A percentile compares a stretch with the other conserved stretches of the same genome.
These are phyloP conservation scores for Mycena sp. DNA, from an alignment of 1,284 basidiomycete genomes.

Conservation along the genomic window DNA sequence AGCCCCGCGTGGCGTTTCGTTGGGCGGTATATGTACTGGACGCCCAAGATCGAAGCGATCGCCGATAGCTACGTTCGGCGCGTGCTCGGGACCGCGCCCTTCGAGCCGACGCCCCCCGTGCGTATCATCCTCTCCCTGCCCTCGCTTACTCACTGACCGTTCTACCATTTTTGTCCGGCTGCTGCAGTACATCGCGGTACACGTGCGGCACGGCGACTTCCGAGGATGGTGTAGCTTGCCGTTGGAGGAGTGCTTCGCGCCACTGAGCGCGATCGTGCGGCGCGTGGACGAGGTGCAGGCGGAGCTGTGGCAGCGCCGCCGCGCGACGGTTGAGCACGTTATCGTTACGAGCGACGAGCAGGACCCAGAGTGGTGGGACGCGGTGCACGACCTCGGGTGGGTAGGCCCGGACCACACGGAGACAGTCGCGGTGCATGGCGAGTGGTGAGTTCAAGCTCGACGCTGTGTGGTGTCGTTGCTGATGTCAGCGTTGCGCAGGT, in stretches of 20 bases:
- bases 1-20: slow-evolving; percentile 61
- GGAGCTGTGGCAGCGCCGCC: slow-evolving; percentile 59
- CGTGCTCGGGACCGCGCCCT: slow-evolving; percentile 47
- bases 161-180: background rate
- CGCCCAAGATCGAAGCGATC: slow-evolving; percentile 46
- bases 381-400: slow-evolving; percentile 45
- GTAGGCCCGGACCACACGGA: slow-evolving; percentile 1
- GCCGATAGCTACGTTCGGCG: slow-evolving; percentile 51
- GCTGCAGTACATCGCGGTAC: slow-evolving; percentile 26
- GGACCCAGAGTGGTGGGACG: slow-evolving; percentile 68
- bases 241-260: slow-evolving; percentile 23
- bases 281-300: slow-evolving; percentile 70
- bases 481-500: background rate
- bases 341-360: slow-evolving; percentile 79
- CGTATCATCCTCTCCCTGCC: background rate
- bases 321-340: slow-evolving; percentile 61
- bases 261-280: slow-evolving; percentile 63
- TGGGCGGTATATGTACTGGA: slow-evolving; percentile 57
- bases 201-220: slow-evolving; percentile 29
- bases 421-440: background rate
- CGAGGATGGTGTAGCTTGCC: slow-evolving; percentile 1
- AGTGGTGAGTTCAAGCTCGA: slow-evolving; percentile 1
- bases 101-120: slow-evolving; percentile 48
- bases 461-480: background rate
- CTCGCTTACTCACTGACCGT: no score